A percentile compares a stretch with the other conserved stretches of the same genome.
phyloP scores from a whole-genome alignment of 192 early-diverging fungal species.

The Podila minutissima region DNA sequence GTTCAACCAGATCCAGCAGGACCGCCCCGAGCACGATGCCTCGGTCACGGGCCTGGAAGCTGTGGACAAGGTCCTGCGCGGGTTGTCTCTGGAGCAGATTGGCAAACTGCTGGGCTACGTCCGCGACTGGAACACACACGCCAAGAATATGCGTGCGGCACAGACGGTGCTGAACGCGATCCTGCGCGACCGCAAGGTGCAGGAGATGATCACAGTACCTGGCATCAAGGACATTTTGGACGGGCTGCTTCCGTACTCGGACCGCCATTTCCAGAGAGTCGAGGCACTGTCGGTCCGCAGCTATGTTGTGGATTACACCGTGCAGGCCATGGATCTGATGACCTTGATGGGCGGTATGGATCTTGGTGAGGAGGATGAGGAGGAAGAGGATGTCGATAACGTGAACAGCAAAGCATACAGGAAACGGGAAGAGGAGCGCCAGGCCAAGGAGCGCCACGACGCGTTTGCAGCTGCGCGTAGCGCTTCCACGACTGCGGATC shows the following conservation, averaged over 20 bases:
- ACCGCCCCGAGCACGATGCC: constrained; percentile 57
- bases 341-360: constrained; percentile 53
- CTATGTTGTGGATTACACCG: constrained; percentile 89
- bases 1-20: constrained; percentile 68
- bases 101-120: constrained; percentile 85
- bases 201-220: constrained; percentile 77
- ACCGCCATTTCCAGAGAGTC: constrained; percentile 88
- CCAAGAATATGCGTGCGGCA: constrained; percentile 79
- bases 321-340: constrained; percentile 85
- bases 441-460: constrained; percentile 47
- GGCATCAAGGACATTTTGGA: constrained; percentile 88
- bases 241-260: constrained; percentile 88
- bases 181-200: constrained; percentile 69
- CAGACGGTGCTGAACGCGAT: constrained; percentile 87
- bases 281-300: constrained; percentile 83
- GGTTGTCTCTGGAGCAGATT: constrained; percentile 74
- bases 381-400: constrained; percentile 16
- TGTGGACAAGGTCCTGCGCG: constrained; percentile 77
- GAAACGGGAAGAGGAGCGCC: constrained; percentile 39
- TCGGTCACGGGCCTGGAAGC: constrained; percentile 69
- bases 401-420: constrained; percentile 15
- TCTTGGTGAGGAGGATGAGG: constrained; percentile 23
- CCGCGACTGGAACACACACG: constrained; percentile 96
- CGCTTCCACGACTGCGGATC: constrained; percentile 1
- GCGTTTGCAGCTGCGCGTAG: constrained; percentile 34